Percentiles rank a stretch among this genome's conserved stretches.
phyloP scores from a whole-genome alignment of 345 rosid species.

The Nephelium lappaceum region DNA sequence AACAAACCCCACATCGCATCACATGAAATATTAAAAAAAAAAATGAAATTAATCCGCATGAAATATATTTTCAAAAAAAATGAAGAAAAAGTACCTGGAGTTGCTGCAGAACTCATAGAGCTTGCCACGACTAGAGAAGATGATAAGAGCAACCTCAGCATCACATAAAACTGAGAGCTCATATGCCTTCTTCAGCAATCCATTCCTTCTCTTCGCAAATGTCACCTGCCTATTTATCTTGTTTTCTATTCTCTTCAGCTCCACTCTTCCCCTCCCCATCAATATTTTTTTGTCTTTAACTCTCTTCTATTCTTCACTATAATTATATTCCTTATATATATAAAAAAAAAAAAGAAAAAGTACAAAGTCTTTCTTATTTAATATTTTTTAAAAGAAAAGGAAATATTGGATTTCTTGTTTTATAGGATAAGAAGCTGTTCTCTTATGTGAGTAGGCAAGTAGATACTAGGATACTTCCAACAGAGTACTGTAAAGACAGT shows the following conservation, averaged over 20 bases:
- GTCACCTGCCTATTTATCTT: constrained; percentile 56
- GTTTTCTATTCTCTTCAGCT: constrained; percentile 69
- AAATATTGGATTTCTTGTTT: constrained; percentile 1
- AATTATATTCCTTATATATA: not conserved
- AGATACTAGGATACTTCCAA: not conserved
- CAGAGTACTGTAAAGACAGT: not conserved
- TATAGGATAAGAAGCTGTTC: constrained; percentile 31
- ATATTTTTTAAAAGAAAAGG: no score
- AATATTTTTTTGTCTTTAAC: not conserved
- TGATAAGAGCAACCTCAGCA: constrained; percentile 60
- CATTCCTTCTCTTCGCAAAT: constrained; percentile 55
- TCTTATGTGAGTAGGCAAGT: not conserved
- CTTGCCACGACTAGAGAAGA: constrained; percentile 72
- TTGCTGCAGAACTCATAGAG: constrained; percentile 65
- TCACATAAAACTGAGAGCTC: constrained; percentile 54
- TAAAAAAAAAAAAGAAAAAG: not conserved
- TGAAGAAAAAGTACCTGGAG: constrained; percentile 36
- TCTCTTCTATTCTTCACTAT: not conserved
- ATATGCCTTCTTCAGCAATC: constrained; percentile 53
- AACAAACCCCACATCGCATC: no score
- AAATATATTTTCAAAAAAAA: not conserved
- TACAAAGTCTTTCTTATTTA: no score
- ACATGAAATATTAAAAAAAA: no score
- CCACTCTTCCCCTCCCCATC: constrained; percentile 72
- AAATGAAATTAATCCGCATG: not conserved